These are phyloP conservation scores for Glycine latifolia DNA, from an alignment of 306 rosid species.

Conservation along the genomic window DNA sequence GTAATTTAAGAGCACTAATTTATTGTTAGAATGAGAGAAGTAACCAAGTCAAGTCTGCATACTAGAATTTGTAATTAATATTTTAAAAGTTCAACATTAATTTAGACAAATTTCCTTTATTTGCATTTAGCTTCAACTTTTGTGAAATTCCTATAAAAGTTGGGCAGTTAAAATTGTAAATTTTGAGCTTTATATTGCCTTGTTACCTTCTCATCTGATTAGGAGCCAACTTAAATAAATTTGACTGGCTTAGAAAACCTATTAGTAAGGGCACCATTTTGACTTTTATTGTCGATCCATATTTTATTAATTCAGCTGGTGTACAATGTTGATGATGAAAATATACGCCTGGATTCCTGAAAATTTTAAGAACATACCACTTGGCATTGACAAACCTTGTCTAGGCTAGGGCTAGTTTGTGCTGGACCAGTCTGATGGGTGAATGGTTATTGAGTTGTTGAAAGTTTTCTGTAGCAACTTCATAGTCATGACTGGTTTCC, in stretches of 20 bases:
- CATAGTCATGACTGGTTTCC: not conserved
- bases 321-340: not conserved
- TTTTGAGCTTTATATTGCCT: too few relatives aligned
- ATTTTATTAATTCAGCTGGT: too few relatives aligned
- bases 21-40: conserved; percentile 14
- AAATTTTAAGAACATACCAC: not conserved
- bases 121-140: too few relatives aligned
- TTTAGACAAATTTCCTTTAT: not conserved
- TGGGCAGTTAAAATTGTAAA: too few relatives aligned
- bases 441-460: conserved; percentile 12
- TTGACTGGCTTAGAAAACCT: conserved; percentile 4
- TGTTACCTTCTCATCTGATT: not conserved
- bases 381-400: conserved; percentile 15
- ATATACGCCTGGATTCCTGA: not conserved
- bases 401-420: not conserved
- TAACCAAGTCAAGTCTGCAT: not conserved
- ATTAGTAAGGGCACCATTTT: conserved; percentile 16
- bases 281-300: not conserved
- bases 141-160: too few relatives aligned
- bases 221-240: conserved; percentile 11
- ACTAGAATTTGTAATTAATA: not conserved
- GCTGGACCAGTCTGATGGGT: not conserved
- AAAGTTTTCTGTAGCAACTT: not conserved
- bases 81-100: not conserved
- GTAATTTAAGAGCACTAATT: conserved; percentile 1